Conservation (phyloP, 257 asterid genomes). For the Solanum corneliomulleri region DNA sequence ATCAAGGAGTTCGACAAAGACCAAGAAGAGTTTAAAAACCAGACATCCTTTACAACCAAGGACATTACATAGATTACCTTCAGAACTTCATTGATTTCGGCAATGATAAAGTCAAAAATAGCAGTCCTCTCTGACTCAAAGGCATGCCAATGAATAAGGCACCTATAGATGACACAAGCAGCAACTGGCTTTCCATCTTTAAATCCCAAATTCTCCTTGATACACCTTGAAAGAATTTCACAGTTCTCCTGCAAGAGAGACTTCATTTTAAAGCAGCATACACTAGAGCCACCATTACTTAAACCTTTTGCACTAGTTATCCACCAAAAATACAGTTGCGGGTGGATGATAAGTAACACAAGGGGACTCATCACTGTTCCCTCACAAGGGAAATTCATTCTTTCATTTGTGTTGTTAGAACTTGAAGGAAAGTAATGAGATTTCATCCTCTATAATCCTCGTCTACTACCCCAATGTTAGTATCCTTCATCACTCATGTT, state of each 20-base stretch:
- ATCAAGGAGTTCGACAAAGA: not conserved
- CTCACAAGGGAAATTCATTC: not conserved
- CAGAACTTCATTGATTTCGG: slow-evolving; percentile 68
- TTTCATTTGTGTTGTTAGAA: not conserved
- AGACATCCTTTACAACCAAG: not conserved
- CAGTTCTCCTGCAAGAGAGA: slow-evolving; percentile 42
- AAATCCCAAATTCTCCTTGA: slow-evolving; percentile 82
- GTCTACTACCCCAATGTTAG: not conserved
- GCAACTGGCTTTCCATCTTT: slow-evolving; percentile 90
- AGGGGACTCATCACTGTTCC: not conserved
- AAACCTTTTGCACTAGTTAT: not conserved
- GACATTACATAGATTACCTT: slow-evolving; percentile 40
- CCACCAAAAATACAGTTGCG: not conserved
- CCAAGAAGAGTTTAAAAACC: not conserved
- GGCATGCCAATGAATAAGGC: slow-evolving; percentile 95
- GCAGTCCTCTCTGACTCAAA: slow-evolving; percentile 94
- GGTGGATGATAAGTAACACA: not conserved
- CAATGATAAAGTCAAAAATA: slow-evolving; percentile 77
- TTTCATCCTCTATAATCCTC: not conserved
- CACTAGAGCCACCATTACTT: not conserved
- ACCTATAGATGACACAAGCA: slow-evolving; percentile 86
- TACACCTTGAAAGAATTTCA: slow-evolving; percentile 80
- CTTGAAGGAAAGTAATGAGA: not conserved
- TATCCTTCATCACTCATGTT: not conserved
- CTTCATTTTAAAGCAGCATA: not conserved